Evolutionary conservation across 352 stramenopile species (phyloP).

Genomic region (Phytopythium oedochilum): DNA sequence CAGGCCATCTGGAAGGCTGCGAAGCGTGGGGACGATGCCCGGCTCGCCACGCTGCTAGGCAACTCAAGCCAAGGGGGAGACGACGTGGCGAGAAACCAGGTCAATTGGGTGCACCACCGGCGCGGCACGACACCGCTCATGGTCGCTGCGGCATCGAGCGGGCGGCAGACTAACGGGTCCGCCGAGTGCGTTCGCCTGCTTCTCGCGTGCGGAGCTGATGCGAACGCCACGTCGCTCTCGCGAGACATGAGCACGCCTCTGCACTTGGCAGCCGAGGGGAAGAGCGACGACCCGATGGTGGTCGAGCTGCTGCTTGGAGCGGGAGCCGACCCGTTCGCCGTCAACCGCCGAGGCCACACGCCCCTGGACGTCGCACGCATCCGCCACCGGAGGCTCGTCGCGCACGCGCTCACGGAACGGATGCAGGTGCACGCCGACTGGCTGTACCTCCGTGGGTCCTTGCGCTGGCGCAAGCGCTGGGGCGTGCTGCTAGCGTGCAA

Average conservation of each 20-base stretch:
- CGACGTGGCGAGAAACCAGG: constrained; percentile 18
- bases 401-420: constrained; percentile 34
- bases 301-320: constrained; percentile 44
- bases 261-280: constrained; percentile 50
- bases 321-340: constrained; percentile 38
- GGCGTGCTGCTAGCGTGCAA: constrained; percentile 58
- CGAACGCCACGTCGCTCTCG: constrained; percentile 32
- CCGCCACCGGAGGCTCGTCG: constrained; percentile 25
- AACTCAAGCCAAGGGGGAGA: constrained; percentile 1
- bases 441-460: constrained; percentile 37
- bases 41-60: constrained; percentile 15
- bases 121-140: constrained; percentile 66
- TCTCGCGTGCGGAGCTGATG: constrained; percentile 39
- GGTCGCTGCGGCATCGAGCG: constrained; percentile 17
- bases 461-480: constrained; percentile 62
- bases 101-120: constrained; percentile 31
- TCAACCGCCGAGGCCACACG: constrained; percentile 54
- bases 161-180: constrained; percentile 18
- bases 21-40: constrained; percentile 18
- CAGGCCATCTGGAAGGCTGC: constrained; percentile 27
- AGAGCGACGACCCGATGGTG: constrained; percentile 33
- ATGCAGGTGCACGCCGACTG: constrained; percentile 51
- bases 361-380: constrained; percentile 57
- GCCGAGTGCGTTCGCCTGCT: constrained; percentile 30
- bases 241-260: constrained; percentile 54